phyloP scores from a whole-genome alignment of 805 yeast species.

The Trichomonascus vanleenenianus region DNA sequence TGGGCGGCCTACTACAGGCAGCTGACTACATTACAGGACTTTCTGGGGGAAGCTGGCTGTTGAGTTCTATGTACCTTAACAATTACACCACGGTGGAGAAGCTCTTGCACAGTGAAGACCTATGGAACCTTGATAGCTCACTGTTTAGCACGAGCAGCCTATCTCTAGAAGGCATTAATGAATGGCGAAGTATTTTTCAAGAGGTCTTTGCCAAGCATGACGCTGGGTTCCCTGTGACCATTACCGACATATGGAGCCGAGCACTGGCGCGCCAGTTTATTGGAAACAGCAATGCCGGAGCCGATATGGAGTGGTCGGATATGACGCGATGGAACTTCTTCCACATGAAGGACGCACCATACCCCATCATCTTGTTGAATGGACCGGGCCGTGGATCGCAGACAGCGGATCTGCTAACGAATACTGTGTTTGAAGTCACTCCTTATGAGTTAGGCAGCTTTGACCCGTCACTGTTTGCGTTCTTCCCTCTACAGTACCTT shows the following conservation, averaged over 20 bases:
- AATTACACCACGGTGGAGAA: slow-evolving; percentile 64
- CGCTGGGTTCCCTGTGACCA: slow-evolving; percentile 61
- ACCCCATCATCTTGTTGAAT: slow-evolving; percentile 48
- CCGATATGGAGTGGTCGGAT: slow-evolving; percentile 47
- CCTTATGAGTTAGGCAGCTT: slow-evolving; percentile 81
- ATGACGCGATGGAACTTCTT: slow-evolving; percentile 51
- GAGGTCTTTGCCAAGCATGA: slow-evolving; percentile 45
- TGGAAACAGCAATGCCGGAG: slow-evolving; percentile 43
- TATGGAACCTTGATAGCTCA: slow-evolving; percentile 62
- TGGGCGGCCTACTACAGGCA: slow-evolving; percentile 67
- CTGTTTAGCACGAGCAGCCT: slow-evolving; percentile 34
- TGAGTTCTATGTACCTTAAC: slow-evolving; percentile 58
- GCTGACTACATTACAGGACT: slow-evolving; percentile 65
- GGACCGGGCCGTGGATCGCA: slow-evolving; percentile 34
- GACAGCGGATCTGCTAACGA: slow-evolving; percentile 44
- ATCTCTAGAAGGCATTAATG: slow-evolving; percentile 49
- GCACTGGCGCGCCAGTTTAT: slow-evolving; percentile 59
- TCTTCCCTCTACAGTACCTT: slow-evolving; percentile 56
- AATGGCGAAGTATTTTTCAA: slow-evolving; percentile 35
- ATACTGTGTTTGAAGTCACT: slow-evolving; percentile 43
- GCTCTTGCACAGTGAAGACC: slow-evolving; percentile 36
- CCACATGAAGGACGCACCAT: slow-evolving; percentile 51
- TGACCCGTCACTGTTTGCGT: slow-evolving; percentile 66
- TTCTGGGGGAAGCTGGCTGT: slow-evolving; percentile 79
- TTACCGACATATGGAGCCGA: slow-evolving; percentile 79